Conservation (phyloP, 1,139 yeast species). For the Zygoascus sp. region DNA sequence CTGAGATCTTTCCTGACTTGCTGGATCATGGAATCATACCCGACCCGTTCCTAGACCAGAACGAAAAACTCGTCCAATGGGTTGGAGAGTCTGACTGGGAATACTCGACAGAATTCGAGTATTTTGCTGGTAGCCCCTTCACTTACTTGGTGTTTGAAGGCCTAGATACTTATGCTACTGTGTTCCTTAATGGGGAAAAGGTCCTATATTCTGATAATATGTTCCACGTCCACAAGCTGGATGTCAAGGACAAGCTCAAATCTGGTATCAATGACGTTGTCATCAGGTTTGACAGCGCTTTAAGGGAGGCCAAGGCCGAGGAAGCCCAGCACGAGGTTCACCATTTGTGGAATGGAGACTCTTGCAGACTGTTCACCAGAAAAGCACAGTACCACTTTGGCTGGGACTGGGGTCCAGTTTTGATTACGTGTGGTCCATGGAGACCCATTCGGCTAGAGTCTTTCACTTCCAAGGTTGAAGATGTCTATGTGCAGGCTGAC, state of each 20-base stretch:
- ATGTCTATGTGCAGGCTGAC: conserved; percentile 16
- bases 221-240: conserved; percentile 34
- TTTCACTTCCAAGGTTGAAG: conserved; percentile 14
- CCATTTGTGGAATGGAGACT: conserved; percentile 39
- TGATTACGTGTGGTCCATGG: conserved; percentile 47
- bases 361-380: conserved; percentile 41
- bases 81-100: conserved; percentile 38
- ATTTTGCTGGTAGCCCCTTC: not conserved
- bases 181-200: conserved; percentile 35
- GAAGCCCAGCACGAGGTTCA: conserved; percentile 10
- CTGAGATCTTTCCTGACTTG: conserved; percentile 42
- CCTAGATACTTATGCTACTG: conserved; percentile 43
- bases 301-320: conserved; percentile 23
- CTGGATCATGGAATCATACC: conserved; percentile 36
- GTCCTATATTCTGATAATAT: conserved; percentile 39
- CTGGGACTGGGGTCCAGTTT: conserved; percentile 55
- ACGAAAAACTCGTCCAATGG: conserved; percentile 45
- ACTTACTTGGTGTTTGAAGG: conserved; percentile 40
- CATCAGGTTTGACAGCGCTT: conserved; percentile 30
- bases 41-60: conserved; percentile 42
- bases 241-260: conserved; percentile 19
- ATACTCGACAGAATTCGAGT: conserved; percentile 22
- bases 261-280: conserved; percentile 24
- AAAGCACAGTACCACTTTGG: conserved; percentile 54
- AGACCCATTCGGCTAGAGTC: conserved; percentile 36